Conservation (phyloP, 441 rosid species). For the Euphorbia corollata region DNA sequence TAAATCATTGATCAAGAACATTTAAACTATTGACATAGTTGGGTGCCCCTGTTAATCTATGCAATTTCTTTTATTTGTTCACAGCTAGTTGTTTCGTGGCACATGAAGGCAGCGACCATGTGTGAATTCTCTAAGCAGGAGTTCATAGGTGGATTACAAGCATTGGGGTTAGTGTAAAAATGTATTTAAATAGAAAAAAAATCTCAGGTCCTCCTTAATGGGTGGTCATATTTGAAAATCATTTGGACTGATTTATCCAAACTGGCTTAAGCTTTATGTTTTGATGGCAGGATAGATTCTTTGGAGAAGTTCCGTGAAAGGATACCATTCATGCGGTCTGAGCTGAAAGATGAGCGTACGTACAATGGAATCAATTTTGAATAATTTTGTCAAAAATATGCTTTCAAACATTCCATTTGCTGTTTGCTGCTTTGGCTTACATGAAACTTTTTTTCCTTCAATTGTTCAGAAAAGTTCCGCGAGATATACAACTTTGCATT, state of each 20-base stretch:
- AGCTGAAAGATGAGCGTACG: conserved; percentile 81
- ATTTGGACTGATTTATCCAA: conserved; percentile 6
- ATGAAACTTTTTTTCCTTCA: conserved; percentile 19
- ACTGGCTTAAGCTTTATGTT: conserved; percentile 17
- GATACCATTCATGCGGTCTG: conserved; percentile 17
- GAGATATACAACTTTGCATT: conserved; percentile 92
- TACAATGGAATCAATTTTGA: conserved; percentile 13
- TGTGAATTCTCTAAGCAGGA: conserved; percentile 93
- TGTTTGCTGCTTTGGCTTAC: conserved; percentile 13
- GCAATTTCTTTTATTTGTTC: conserved; percentile 11
- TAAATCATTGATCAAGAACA: not conserved
- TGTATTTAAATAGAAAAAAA: conserved; percentile 4
- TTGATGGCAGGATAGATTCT: conserved; percentile 72
- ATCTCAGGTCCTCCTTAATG: conserved; percentile 6
- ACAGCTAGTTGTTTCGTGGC: conserved; percentile 97
- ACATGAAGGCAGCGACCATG: conserved; percentile 95
- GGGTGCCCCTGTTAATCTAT: no score
- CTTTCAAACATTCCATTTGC: not conserved
- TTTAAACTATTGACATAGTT: not conserved
- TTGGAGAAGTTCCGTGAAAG: conserved; percentile 40
- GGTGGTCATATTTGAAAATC: conserved; percentile 9
- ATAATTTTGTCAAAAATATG: not conserved
- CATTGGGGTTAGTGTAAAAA: conserved; percentile 50
- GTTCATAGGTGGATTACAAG: conserved; percentile 67
- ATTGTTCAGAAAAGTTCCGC: conserved; percentile 74